phyloP scores from a whole-genome alignment of 2,329 filamentous ascomycete species.

The Nothopassalora personata region DNA sequence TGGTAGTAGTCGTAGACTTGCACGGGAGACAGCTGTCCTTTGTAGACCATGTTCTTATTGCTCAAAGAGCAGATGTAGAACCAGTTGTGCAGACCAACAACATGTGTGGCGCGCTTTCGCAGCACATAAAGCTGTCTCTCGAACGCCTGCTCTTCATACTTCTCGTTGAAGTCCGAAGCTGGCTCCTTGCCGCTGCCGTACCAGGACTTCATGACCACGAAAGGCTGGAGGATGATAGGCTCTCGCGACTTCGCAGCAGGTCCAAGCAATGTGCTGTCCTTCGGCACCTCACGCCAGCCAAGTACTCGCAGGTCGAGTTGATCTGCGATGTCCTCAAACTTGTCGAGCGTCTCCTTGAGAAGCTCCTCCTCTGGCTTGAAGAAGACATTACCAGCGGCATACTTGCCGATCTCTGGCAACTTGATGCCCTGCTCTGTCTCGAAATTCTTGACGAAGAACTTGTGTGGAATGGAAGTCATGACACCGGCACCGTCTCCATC shows the following conservation, averaged over 20 bases:
- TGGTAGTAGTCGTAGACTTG: slow-evolving; percentile 99
- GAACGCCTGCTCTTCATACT: slow-evolving; percentile 79
- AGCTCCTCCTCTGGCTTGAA: slow-evolving; percentile 95
- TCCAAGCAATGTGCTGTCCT: slow-evolving; percentile 87
- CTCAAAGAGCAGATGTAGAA: slow-evolving; percentile 96
- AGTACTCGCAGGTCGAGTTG: slow-evolving; percentile 82
- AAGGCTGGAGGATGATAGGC: slow-evolving; percentile 91
- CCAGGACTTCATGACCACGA: slow-evolving; percentile 78
- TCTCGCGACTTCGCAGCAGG: slow-evolving; percentile 90
- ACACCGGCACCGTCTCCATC: slow-evolving; percentile 98
- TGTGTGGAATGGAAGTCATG: slow-evolving; percentile 98
- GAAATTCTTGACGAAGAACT: slow-evolving; percentile 98
- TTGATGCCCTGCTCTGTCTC: slow-evolving; percentile 83
- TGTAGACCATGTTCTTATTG: slow-evolving; percentile 99
- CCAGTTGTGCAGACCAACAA: slow-evolving; percentile 94
- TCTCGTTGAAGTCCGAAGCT: slow-evolving; percentile 68
- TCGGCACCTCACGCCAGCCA: slow-evolving; percentile 92
- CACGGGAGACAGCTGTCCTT: slow-evolving; percentile 87
- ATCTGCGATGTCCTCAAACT: slow-evolving; percentile 90
- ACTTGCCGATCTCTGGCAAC: slow-evolving; percentile 83
- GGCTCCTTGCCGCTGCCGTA: slow-evolving; percentile 80
- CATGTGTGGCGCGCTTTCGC: slow-evolving; percentile 89
- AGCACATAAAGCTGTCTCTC: slow-evolving; percentile 92
- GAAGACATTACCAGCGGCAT: slow-evolving; percentile 95
- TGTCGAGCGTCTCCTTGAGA: slow-evolving; percentile 80